phyloP scores from a whole-genome alignment of 768 basidiomycete species.

The Macrolepiota fuliginosa region DNA sequence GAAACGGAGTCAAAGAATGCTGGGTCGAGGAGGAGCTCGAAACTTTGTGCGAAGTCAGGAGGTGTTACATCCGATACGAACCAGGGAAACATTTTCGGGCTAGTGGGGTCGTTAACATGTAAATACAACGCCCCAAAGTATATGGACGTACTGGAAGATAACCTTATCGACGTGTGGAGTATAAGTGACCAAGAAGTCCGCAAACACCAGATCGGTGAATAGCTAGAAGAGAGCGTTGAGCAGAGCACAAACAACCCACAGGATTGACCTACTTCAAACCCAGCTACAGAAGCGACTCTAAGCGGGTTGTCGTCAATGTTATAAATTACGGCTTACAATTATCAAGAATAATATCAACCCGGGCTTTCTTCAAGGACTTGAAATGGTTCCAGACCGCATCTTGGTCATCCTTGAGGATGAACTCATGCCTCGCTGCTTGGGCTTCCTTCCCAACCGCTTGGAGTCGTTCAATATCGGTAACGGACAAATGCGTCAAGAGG shows the following conservation, averaged over 20 bases:
- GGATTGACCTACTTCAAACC: slow-evolving; percentile 68
- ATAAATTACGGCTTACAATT: slow-evolving; percentile 55
- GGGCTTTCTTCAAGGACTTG: slow-evolving; percentile 46
- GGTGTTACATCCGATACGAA: slow-evolving; percentile 96
- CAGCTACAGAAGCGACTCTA: slow-evolving; percentile 48
- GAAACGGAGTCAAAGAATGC: slow-evolving; percentile 53
- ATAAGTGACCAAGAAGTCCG: slow-evolving; percentile 88
- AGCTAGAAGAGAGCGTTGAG: slow-evolving; percentile 43
- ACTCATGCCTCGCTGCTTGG: slow-evolving; percentile 70
- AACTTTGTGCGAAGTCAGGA: slow-evolving; percentile 66
- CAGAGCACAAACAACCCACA: not conserved
- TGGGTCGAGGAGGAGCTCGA: slow-evolving; percentile 56
- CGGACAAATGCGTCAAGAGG: slow-evolving; percentile 80
- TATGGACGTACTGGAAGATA: slow-evolving; percentile 77
- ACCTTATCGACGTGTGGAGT: slow-evolving; percentile 82
- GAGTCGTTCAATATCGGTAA: slow-evolving; percentile 77
- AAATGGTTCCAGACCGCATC: slow-evolving; percentile 71
- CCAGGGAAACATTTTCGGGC: slow-evolving; percentile 95
- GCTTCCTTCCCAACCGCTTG: slow-evolving; percentile 84
- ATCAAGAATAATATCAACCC: slow-evolving; percentile 88
- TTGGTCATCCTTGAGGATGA: slow-evolving; percentile 85
- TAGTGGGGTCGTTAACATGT: slow-evolving; percentile 25
- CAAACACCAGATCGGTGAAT: slow-evolving; percentile 91
- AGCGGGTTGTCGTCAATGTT: not conserved
- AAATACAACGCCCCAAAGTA: not conserved